Base-by-base conservation (phyloP, 768 basidiomycete genomes). In the Trametes villosa region DNA sequence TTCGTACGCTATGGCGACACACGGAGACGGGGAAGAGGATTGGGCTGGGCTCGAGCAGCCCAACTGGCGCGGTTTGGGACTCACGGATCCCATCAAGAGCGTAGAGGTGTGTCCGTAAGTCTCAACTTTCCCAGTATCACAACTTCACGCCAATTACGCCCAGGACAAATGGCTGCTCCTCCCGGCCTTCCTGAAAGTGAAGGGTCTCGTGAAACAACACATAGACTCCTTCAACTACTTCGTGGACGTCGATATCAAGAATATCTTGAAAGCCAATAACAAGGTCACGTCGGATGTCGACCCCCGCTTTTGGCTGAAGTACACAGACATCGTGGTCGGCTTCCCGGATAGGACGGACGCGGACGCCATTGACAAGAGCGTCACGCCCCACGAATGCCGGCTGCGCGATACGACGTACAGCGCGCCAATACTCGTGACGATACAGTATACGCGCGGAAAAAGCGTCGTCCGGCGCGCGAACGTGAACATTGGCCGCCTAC, bases 181-280 rank as follows among this genome's bases (percentile, higher is more conserved):
- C 2, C 97, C 97, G 2, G 96, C 96, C 11, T 99, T 98, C 70
- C 81, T 99, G 52, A 91, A 96, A 76, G 93, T 97, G 62, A 99
- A 99, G 70, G 97, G 97, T 60, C 87, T 99, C 15, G 97, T 99
- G 62, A 98, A 98, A 78, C 97, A 98, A 72, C 97, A 99, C 72
- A 92, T 98, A 67, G 97, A 98, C 74, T 97, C 94, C 9, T 98
- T 94, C 86, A 98, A 98, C 78, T 96, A 96, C 75, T 98, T 99
- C 71, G 94, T 98, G 71, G 92, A 98, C 68, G 88, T 91, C 42
- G 97, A 98, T 71, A 91, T 99, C 72, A 96, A 95, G 74, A 96
- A 95, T 67, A 97, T 99, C 68, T 87, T 98, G 60, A 91, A 87
- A 65, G 94, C 94, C 7, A 96, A 96, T 72, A 89, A 87, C 77